These are phyloP conservation scores for Metarhizium guizhouense DNA, from an alignment of 2,329 filamentous ascomycete genomes.

Conservation along the genomic window DNA sequence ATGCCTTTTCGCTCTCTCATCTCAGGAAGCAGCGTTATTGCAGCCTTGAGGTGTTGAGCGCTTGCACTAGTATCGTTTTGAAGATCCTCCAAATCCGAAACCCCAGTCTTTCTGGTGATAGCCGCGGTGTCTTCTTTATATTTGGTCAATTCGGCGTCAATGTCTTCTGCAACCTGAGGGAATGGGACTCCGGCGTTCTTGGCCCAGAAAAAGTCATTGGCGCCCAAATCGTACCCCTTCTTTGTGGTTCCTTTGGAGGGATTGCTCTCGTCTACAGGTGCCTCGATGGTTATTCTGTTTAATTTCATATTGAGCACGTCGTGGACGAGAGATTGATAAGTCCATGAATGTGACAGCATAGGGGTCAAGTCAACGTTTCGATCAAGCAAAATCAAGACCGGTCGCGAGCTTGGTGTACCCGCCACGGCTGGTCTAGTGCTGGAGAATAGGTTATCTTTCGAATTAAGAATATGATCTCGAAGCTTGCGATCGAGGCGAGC, in stretches of 20 bases:
- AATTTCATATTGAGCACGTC: constrained; percentile 52
- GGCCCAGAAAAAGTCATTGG: constrained; percentile 93
- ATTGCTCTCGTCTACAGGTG: constrained; percentile 67
- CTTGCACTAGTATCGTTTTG: constrained; percentile 83
- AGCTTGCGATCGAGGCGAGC: constrained; percentile 92
- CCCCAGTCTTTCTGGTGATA: constrained; percentile 90
- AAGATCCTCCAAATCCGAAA: constrained; percentile 84
- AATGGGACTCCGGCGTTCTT: constrained; percentile 88
- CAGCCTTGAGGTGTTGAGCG: constrained; percentile 90
- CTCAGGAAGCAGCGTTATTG: constrained; percentile 86
- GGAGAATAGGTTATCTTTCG: constrained; percentile 95
- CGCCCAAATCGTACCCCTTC: constrained; percentile 80
- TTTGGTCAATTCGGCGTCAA: constrained; percentile 83
- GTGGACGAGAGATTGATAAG: constrained; percentile 74
- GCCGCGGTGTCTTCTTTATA: constrained; percentile 95
- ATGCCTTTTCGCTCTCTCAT: constrained; percentile 85
- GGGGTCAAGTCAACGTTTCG: constrained; percentile 92
- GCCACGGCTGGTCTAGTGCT: constrained; percentile 48
- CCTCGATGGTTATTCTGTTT: constrained; percentile 90
- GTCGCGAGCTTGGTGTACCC: constrained; percentile 63
- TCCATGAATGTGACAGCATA: constrained; percentile 92
- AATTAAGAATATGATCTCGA: constrained; percentile 92
- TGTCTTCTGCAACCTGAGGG: constrained; percentile 92
- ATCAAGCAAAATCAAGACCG: constrained; percentile 88
- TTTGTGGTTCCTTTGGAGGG: constrained; percentile 69